Evolutionary conservation across 495 filamentous ascomycete genomes (phyloP).

Genomic region (Penicillium arizonense): DNA sequence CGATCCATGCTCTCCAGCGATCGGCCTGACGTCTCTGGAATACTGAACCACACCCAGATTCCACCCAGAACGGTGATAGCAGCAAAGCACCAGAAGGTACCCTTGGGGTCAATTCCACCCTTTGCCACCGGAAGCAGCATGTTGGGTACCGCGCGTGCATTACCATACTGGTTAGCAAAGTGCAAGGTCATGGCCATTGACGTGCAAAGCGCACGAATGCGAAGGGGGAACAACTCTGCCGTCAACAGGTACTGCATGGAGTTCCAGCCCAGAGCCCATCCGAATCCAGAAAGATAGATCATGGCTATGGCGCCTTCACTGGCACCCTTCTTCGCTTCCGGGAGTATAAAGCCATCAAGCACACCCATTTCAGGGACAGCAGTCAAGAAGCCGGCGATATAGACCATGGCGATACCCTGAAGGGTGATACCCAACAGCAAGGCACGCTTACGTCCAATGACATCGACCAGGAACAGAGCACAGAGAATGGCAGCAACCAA

Average conservation of each 20-base stretch:
- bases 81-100: conserved; percentile 70
- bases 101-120: conserved; percentile 45
- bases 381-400: conserved; percentile 65
- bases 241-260: conserved; percentile 74
- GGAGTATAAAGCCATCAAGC: conserved; percentile 26
- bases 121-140: conserved; percentile 50
- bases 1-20: conserved; percentile 58
- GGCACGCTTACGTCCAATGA: conserved; percentile 70
- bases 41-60: conserved; percentile 55
- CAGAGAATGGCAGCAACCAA: conserved; percentile 61
- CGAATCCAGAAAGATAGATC: conserved; percentile 64
- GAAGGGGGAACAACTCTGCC: conserved; percentile 70
- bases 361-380: conserved; percentile 49
- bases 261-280: conserved; percentile 77
- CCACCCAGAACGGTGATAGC: conserved; percentile 58
- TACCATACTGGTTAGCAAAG: conserved; percentile 73
- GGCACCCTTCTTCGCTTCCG: conserved; percentile 27
- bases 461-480: conserved; percentile 70
- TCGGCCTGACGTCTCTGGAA: conserved; percentile 44
- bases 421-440: conserved; percentile 62
- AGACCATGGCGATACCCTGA: conserved; percentile 64
- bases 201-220: conserved; percentile 44
- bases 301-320: conserved; percentile 60
- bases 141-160: conserved; percentile 53
- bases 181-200: conserved; percentile 55